Conservation (phyloP, 2,329 filamentous ascomycete species). For the Coniochaeta ligniaria region DNA sequence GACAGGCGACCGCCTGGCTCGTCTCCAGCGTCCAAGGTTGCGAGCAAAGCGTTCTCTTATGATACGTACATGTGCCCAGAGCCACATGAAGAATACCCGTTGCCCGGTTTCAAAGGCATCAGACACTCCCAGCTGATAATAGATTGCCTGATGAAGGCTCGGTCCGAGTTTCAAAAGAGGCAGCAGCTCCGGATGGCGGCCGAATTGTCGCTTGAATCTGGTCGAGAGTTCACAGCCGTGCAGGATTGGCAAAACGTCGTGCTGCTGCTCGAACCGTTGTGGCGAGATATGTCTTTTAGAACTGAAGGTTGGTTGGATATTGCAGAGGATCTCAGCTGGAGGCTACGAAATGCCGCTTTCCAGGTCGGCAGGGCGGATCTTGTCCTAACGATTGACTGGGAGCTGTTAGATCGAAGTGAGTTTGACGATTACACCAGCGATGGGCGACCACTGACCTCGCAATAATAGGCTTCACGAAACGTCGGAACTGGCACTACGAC, state of each 20-base stretch:
- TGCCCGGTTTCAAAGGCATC: slow-evolving; percentile 37
- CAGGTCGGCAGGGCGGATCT: slow-evolving; percentile 45
- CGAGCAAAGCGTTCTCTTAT: slow-evolving; percentile 48
- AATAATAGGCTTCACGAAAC: slow-evolving; percentile 43
- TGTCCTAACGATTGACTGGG: slow-evolving; percentile 58
- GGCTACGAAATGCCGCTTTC: slow-evolving; percentile 49
- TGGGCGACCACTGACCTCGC: background rate
- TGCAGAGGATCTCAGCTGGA: slow-evolving; percentile 54
- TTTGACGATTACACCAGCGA: slow-evolving; percentile 6
- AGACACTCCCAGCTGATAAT: slow-evolving; percentile 51
- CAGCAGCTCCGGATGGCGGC: slow-evolving; percentile 45
- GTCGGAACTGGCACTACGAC: slow-evolving; percentile 54
- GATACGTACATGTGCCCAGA: slow-evolving; percentile 62
- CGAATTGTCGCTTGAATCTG: slow-evolving; percentile 51
- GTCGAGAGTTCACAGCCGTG: slow-evolving; percentile 44
- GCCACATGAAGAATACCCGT: slow-evolving; percentile 51
- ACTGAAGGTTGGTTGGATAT: slow-evolving; percentile 53
- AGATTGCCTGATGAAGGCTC: slow-evolving; percentile 42
- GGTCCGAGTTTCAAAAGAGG: slow-evolving; percentile 45
- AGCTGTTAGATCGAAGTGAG: slow-evolving; percentile 53
- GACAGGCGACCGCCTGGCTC: slow-evolving; percentile 44
- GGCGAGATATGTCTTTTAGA: slow-evolving; percentile 49
- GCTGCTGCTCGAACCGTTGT: slow-evolving; percentile 47
- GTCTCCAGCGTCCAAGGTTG: slow-evolving; percentile 36
- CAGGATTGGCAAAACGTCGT: slow-evolving; percentile 47